Percentiles rank a stretch among this genome's conserved stretches.
phyloP scores from a whole-genome alignment of 148 eudicot species.

The Bassia scoparia region DNA sequence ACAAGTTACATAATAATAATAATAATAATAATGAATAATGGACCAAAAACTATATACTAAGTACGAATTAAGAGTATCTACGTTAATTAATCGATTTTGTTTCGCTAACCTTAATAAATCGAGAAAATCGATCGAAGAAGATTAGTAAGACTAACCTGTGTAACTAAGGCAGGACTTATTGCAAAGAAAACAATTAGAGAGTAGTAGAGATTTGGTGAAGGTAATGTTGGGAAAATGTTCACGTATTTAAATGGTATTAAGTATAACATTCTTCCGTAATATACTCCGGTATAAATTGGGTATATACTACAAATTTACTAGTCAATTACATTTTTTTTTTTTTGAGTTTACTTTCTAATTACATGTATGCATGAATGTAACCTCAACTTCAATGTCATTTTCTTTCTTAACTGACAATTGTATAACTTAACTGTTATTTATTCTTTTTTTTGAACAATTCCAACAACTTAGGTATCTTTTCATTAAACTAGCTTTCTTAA shows the following conservation, averaged over 20 bases:
- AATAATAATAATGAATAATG: no score
- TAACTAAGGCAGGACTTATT: neutral
- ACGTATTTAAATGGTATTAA: neutral
- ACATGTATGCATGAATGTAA: neutral
- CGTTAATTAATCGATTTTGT: no score
- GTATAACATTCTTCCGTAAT: constrained; percentile 13
- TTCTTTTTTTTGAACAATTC: no score
- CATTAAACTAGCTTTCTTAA: no score
- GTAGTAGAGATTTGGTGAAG: neutral
- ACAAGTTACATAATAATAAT: no score
- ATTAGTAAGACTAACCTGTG: neutral
- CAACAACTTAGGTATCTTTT: no score
- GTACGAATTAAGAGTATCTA: no score
- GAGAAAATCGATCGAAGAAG: neutral
- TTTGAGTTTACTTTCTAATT: neutral
- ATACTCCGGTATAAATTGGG: constrained; percentile 9
- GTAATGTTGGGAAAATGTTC: neutral
- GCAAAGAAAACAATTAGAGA: neutral
- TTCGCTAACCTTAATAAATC: no score
- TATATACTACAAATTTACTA: constrained; percentile 2
- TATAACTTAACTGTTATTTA: no score
- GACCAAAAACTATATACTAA: no score
- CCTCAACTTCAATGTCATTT: neutral
- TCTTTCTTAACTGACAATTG: neutral
- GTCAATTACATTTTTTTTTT: neutral